Percentiles rank a stretch among this genome's conserved stretches.
phyloP scores from a whole-genome alignment of 2,329 filamentous ascomycete species.

The Coccinonectria pachysandricola region DNA sequence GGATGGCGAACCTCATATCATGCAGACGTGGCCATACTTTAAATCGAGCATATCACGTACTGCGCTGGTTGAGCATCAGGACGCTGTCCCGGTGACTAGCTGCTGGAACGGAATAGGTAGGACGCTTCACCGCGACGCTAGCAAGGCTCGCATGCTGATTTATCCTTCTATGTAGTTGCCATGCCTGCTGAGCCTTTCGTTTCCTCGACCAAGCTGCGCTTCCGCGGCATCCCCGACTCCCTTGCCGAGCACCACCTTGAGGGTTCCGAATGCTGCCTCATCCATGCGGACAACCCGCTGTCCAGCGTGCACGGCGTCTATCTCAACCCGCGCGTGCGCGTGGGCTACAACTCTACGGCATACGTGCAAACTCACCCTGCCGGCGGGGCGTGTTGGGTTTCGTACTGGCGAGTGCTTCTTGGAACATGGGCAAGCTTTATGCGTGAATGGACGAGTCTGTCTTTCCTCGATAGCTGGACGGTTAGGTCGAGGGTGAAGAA shows the following conservation, averaged over 20 bases:
- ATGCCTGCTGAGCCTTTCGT: constrained; percentile 49
- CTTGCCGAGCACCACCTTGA: constrained; percentile 56
- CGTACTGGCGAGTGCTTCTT: constrained; percentile 34
- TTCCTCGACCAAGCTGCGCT: constrained; percentile 36
- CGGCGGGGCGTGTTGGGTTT: constrained; percentile 32
- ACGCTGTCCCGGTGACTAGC: constrained; percentile 35
- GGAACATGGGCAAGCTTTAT: too few species aligned
- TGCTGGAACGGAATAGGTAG: constrained; percentile 36
- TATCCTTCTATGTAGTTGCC: constrained; percentile 22
- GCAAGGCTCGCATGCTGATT: too few species aligned
- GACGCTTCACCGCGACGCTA: too few species aligned
- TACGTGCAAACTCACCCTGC: constrained; percentile 38
- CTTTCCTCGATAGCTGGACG: constrained; percentile 23
- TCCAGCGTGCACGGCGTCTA: constrained; percentile 45
- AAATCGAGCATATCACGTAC: constrained; percentile 37
- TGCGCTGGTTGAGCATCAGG: constrained; percentile 38
- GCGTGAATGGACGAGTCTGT: too few species aligned
- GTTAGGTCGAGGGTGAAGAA: constrained; percentile 27
- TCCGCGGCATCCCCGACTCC: constrained; percentile 53
- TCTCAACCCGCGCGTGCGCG: constrained; percentile 59
- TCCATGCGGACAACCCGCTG: constrained; percentile 60
- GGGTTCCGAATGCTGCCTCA: constrained; percentile 70
- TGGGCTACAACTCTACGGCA: constrained; percentile 48
- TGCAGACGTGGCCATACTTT: constrained; percentile 52
- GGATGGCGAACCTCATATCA: constrained; percentile 38